These are phyloP conservation scores for Hypericum androsaemum DNA, from an alignment of 345 rosid genomes.

Conservation along the genomic window DNA sequence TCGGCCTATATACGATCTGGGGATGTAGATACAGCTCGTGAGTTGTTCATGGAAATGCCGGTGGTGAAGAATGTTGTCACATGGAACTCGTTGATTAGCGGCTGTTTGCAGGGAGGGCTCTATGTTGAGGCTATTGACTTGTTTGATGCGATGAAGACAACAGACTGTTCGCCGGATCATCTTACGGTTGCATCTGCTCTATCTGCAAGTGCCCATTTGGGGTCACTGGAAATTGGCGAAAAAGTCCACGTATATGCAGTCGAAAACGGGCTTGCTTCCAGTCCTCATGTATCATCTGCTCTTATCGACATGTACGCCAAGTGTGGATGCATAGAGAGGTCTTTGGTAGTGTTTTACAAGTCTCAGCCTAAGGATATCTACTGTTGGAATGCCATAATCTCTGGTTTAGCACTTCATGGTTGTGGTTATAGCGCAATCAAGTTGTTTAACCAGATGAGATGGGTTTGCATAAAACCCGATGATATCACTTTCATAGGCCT, in stretches of 20 bases:
- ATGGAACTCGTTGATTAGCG: slow-evolving; percentile 23
- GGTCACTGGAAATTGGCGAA: slow-evolving; percentile 14
- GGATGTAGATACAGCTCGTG: slow-evolving; percentile 11
- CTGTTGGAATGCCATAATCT: slow-evolving; percentile 22
- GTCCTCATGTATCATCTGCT: slow-evolving; percentile 16
- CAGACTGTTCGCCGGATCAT: slow-evolving; percentile 11
- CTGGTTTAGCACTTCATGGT: slow-evolving; percentile 18
- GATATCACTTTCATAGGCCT: slow-evolving; percentile 19
- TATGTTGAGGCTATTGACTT: slow-evolving; percentile 8
- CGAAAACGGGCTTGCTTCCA: slow-evolving; percentile 10
- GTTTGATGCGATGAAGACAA: slow-evolving; percentile 19
- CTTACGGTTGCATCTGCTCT: slow-evolving; percentile 12
- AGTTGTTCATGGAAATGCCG: slow-evolving; percentile 14
- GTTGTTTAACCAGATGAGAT: slow-evolving; percentile 10
- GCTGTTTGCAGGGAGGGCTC: slow-evolving; percentile 15
- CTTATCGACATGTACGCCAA: slow-evolving; percentile 23
- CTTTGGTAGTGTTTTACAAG: slow-evolving; percentile 10
- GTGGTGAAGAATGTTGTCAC: slow-evolving; percentile 9
- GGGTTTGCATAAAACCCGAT: slow-evolving; percentile 2
- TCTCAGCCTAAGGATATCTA: slow-evolving; percentile 17
- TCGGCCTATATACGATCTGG: slow-evolving; percentile 9
- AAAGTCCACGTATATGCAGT: slow-evolving; percentile 7
- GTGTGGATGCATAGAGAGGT: slow-evolving; percentile 18
- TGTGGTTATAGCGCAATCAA: slow-evolving; percentile 17
- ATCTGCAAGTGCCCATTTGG: slow-evolving; percentile 20